A percentile compares a stretch with the other conserved stretches of the same genome.
phyloP scores from a whole-genome alignment of 1,284 basidiomycete genomes.

The Papiliotrema fonsecae region DNA sequence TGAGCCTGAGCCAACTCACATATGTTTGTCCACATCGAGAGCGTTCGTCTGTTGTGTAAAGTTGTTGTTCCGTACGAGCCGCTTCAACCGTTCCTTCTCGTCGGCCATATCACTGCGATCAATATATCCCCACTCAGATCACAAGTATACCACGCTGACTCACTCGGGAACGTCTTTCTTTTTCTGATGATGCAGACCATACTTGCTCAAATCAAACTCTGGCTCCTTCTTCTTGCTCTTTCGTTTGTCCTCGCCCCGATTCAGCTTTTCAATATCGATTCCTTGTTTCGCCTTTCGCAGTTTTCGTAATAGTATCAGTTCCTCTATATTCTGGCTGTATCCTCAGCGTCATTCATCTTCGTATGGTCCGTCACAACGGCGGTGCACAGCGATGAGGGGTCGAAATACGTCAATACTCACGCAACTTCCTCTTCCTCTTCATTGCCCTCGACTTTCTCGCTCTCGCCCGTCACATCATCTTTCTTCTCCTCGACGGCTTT shows the following conservation, averaged over 20 bases:
- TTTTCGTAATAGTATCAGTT: slow-evolving; percentile 78
- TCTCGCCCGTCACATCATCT: too few relatives aligned
- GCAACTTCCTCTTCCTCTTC: slow-evolving; percentile 14
- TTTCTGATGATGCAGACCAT: slow-evolving; percentile 46
- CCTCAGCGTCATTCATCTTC: not conserved
- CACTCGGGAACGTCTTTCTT: slow-evolving; percentile 45
- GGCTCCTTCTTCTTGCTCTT: slow-evolving; percentile 58
- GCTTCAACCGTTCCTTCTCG: slow-evolving; percentile 60
- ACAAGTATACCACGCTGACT: slow-evolving; percentile 49
- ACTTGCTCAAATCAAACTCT: slow-evolving; percentile 55
- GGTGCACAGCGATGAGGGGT: not conserved
- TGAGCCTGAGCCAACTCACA: slow-evolving; percentile 56
- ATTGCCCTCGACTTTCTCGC: too few relatives aligned
- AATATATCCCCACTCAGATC: not conserved
- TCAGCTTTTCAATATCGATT: slow-evolving; percentile 79
- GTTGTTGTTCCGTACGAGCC: slow-evolving; percentile 78
- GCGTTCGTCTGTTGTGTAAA: slow-evolving; percentile 96
- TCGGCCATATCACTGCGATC: slow-evolving; percentile 50
- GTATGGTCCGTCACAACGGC: not conserved
- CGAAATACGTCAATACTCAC: slow-evolving; percentile 1
- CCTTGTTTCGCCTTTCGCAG: slow-evolving; percentile 70
- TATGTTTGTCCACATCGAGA: slow-evolving; percentile 95
- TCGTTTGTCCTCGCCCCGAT: slow-evolving; percentile 73
- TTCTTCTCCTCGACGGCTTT: slow-evolving; percentile 19
- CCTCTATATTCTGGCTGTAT: slow-evolving; percentile 56